These are phyloP conservation scores for Leccinum subtestaceum DNA, from an alignment of 768 basidiomycete genomes.

Conservation along the genomic window DNA sequence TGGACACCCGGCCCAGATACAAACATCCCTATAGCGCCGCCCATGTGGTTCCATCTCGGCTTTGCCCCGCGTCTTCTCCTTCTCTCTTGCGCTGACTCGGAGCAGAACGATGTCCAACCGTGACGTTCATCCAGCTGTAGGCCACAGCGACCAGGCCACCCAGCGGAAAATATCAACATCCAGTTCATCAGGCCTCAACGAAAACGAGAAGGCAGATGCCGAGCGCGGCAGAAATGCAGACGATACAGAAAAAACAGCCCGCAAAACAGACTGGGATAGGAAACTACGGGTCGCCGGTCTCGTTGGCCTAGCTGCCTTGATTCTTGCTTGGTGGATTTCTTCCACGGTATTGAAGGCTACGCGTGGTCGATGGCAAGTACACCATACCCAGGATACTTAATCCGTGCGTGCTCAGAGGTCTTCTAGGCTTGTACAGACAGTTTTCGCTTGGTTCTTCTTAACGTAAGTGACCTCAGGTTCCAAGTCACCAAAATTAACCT, in stretches of 20 bases:
- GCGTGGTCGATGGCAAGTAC: constrained; percentile 66
- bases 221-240: constrained; percentile 10
- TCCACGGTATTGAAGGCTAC: constrained; percentile 66
- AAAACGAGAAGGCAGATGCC: constrained; percentile 15
- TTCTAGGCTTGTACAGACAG: constrained; percentile 71
- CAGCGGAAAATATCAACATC: constrained; percentile 23
- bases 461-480: constrained; percentile 41
- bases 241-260: constrained; percentile 7
- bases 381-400: not conserved
- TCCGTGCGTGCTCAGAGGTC: constrained; percentile 1
- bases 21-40: not conserved
- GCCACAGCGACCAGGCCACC: constrained; percentile 1
- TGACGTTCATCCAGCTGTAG: constrained; percentile 1
- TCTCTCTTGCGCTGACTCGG: not conserved
- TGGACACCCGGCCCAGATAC: not conserved
- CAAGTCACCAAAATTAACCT: not conserved
- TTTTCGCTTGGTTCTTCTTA: constrained; percentile 84
- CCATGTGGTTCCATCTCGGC: constrained; percentile 8
- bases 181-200: constrained; percentile 12
- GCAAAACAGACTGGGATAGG: constrained; percentile 8
- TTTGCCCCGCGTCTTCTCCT: not conserved
- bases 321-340: constrained; percentile 86
- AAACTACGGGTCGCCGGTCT: constrained; percentile 47
- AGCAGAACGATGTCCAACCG: constrained; percentile 17
- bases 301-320: constrained; percentile 50